These are phyloP conservation scores for Sabuloglossum arenarium DNA, from an alignment of 495 filamentous ascomycete genomes.

Conservation along the genomic window DNA sequence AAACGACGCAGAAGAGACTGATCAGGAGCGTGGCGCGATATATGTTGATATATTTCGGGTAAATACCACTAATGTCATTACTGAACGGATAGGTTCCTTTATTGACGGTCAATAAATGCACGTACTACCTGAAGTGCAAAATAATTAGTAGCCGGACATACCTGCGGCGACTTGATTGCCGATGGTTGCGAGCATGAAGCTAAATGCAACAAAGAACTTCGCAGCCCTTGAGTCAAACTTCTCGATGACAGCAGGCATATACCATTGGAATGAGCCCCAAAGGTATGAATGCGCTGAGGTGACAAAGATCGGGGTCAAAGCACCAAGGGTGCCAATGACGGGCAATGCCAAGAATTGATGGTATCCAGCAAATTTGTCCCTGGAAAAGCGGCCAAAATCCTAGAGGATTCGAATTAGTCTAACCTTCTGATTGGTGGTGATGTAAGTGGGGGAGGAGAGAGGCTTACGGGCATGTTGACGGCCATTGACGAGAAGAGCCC, in stretches of 20 bases:
- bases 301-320: slow-evolving; percentile 21
- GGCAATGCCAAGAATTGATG: slow-evolving; percentile 22
- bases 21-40: slow-evolving; percentile 18
- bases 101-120: neutral
- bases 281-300: slow-evolving; percentile 16
- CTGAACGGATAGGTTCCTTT: slow-evolving; percentile 31
- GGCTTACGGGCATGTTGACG: slow-evolving; percentile 24
- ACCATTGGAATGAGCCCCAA: slow-evolving; percentile 23
- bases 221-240: slow-evolving; percentile 38
- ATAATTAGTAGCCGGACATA: neutral
- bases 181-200: slow-evolving; percentile 30
- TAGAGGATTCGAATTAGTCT: neutral
- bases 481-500: slow-evolving; percentile 25
- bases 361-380: slow-evolving; percentile 14
- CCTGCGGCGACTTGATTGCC: slow-evolving; percentile 36
- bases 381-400: slow-evolving; percentile 20
- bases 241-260: slow-evolving; percentile 20
- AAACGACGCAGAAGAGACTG: slow-evolving; percentile 21
- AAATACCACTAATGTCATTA: slow-evolving; percentile 37
- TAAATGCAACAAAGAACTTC: slow-evolving; percentile 34
- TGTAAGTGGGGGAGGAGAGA: neutral
- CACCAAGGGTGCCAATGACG: slow-evolving; percentile 21
- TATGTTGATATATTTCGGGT: slow-evolving; percentile 37
- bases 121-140: neutral
- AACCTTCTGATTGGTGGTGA: neutral